Evolutionary conservation across 306 rosid species (phyloP), one percentile per base, ranked within the genome.

Genomic region (Castanea sativa): DNA sequence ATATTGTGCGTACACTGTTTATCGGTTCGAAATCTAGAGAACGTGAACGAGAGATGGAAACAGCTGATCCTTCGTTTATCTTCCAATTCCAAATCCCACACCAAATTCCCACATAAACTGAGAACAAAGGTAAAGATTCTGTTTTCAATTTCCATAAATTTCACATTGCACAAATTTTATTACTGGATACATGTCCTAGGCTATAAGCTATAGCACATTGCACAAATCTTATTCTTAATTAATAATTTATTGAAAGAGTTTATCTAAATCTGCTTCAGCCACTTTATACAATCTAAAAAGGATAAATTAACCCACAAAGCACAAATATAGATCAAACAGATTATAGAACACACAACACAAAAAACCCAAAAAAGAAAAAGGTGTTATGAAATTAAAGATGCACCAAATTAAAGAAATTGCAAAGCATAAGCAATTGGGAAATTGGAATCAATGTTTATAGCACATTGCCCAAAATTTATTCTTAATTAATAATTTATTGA

Each of bases 11-110:
- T 20, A 4, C 12, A 16, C 8, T 2, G 6, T 20, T 68, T 19
- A 8, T 68, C 4, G 49, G 45, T 41, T 49, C 16, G 53, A 49
- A 49, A 49, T 11, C 53, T 4, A 11, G 5, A 49, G 45, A 41
- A 41, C 45, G 43, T 5, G 43, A 25, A 15, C 4, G 67, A 13
- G 76, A 25, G 10, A 67, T 69, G 65, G 80, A 15, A 16, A 58
- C 65, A 6, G 59, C 72, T 23, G 25, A 2, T 45, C 58, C 79
- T 81, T 56, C 55, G 65, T 65, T 70, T 59, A 77, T 60, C 76
- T 57, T 41, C 45, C 45, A 41, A 41, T 41, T 41, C 45, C 45
- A 41, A 41, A 41, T 2, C 45, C 45, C 45, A 75, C 80, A 78
- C 83, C 13, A 55, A 59, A 23, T 73, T 56, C 74, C 11, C 10